phyloP scores from a whole-genome alignment of 257 asterid species.

The Solanum piurae region DNA sequence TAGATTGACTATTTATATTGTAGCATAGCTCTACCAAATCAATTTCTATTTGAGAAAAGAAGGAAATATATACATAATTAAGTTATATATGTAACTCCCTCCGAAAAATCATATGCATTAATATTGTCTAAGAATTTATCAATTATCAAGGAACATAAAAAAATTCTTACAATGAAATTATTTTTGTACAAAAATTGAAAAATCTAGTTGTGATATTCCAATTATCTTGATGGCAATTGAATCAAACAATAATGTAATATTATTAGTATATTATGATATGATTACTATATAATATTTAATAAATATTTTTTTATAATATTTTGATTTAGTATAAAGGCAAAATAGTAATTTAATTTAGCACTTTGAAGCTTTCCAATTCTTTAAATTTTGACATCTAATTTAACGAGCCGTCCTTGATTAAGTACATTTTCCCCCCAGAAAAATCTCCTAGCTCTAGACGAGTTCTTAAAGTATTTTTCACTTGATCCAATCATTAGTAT shows the following conservation, averaged over 20 bases:
- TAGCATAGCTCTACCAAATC: neutral
- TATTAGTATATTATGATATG: neutral
- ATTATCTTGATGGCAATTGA: neutral
- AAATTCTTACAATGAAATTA: too few species aligned
- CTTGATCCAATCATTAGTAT: neutral
- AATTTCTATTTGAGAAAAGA: too few species aligned
- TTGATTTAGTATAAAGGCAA: too few species aligned
- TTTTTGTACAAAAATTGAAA: too few species aligned
- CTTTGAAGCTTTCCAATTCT: too few species aligned
- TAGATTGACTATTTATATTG: too few species aligned
- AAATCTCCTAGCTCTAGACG: neutral
- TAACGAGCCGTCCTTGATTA: neutral
- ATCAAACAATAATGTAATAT: neutral
- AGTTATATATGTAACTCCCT: neutral
- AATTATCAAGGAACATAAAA: too few species aligned
- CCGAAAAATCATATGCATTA: neutral
- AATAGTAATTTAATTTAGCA: neutral
- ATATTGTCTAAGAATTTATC: too few species aligned
- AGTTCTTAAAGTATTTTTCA: neutral
- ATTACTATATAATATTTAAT: too few species aligned
- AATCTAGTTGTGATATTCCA: neutral
- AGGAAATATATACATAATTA: neutral
- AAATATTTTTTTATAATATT: too few species aligned
- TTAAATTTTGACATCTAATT: too few species aligned
- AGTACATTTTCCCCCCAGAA: too few species aligned